These are phyloP conservation scores for Rhizopogon salebrosus DNA, from an alignment of 768 basidiomycete genomes.

Conservation along the genomic window DNA sequence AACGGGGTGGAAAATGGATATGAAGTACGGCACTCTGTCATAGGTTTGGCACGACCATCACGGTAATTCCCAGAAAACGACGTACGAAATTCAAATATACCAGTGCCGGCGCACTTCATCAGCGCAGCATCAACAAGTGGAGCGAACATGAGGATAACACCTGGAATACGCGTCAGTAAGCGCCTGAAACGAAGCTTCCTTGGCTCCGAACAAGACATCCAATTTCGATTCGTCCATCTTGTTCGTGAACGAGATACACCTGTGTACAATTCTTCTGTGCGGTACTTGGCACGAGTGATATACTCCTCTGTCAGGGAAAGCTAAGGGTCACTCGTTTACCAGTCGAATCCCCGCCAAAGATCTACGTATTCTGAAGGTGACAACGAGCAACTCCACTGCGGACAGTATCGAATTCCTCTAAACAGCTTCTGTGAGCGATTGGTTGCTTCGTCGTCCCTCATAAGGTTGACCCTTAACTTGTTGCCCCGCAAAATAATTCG, in stretches of 20 bases:
- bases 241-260: too few relatives aligned
- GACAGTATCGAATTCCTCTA: neutral
- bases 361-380: too few relatives aligned
- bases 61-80: too few relatives aligned
- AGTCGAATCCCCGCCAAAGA: neutral
- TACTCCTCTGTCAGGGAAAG: neutral
- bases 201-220: too few relatives aligned
- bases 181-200: neutral
- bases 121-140: neutral
- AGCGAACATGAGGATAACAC: neutral
- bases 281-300: neutral
- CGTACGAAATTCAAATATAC: neutral
- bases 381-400: too few relatives aligned
- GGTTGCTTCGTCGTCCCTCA: too few relatives aligned
- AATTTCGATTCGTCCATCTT: neutral
- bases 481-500: neutral
- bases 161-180: neutral
- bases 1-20: too few relatives aligned
- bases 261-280: neutral
- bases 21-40: neutral
- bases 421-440: neutral
- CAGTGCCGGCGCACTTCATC: neutral
- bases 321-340: neutral
- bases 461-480: neutral
- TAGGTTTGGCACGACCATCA: neutral